phyloP scores from a whole-genome alignment of 1,284 basidiomycete species.

The Heterobasidion parviporum region DNA sequence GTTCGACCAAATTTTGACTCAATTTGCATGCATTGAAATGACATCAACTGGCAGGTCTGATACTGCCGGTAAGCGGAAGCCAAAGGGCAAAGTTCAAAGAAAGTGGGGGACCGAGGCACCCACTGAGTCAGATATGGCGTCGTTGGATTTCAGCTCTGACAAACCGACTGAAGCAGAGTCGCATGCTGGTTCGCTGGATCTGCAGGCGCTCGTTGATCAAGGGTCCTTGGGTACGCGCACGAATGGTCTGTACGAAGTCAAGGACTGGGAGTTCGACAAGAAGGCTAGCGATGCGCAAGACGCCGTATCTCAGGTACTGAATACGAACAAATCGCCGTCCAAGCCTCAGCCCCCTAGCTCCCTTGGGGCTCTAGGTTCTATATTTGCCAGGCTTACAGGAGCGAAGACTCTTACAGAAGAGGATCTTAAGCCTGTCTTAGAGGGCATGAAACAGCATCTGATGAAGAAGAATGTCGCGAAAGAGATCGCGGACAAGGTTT shows the following conservation, averaged over 20 bases:
- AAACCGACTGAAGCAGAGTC: slow-evolving; percentile 27
- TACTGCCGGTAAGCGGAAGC: slow-evolving; percentile 46
- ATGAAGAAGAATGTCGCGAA: slow-evolving; percentile 99
- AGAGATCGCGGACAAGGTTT: slow-evolving; percentile 92
- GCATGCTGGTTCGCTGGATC: slow-evolving; percentile 36
- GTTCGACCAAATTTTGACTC: slow-evolving; percentile 17
- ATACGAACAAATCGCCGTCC: slow-evolving; percentile 17
- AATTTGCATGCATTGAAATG: slow-evolving; percentile 1
- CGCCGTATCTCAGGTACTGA: slow-evolving; percentile 51
- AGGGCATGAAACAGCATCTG: slow-evolving; percentile 93
- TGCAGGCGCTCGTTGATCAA: slow-evolving; percentile 65
- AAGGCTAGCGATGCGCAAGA: slow-evolving; percentile 24
- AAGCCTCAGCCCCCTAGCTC: slow-evolving; percentile 31
- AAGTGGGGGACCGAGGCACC: slow-evolving; percentile 87
- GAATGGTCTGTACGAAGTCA: slow-evolving; percentile 91
- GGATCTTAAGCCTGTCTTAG: slow-evolving; percentile 84
- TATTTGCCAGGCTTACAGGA: slow-evolving; percentile 82
- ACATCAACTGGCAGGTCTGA: slow-evolving; percentile 41
- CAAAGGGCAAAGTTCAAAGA: slow-evolving; percentile 70
- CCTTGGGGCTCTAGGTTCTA: slow-evolving; percentile 57
- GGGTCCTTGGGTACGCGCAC: slow-evolving; percentile 75
- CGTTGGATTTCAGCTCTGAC: slow-evolving; percentile 76
- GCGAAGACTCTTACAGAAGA: slow-evolving; percentile 76
- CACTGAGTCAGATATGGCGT: slow-evolving; percentile 80
- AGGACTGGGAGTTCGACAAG: slow-evolving; percentile 77